Conservation (phyloP, 129 eudicot genomes). For the Deinandra increscens region DNA sequence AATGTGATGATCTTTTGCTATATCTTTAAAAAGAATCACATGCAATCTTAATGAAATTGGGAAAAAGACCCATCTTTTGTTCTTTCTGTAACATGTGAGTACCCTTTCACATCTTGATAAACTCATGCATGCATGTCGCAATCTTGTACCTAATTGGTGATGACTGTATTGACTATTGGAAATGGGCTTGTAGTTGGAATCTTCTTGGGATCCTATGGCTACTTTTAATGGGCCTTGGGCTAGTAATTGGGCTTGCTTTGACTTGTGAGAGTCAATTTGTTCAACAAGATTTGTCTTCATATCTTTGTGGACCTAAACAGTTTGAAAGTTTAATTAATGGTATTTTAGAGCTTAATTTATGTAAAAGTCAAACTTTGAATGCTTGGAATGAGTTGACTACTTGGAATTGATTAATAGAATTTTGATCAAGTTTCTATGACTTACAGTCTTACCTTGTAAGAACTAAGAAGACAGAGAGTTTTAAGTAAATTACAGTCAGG, state of each 20-base stretch:
- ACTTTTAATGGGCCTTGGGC: not conserved
- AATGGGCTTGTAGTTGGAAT: conserved; percentile 10
- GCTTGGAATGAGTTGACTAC: too few relatives aligned
- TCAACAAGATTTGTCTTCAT: conserved; percentile 5
- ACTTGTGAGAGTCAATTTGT: conserved; percentile 3
- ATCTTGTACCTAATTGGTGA: conserved; percentile 15
- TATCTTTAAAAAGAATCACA: conserved; percentile 17
- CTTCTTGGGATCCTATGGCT: not conserved
- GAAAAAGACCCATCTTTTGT: conserved; percentile 18
- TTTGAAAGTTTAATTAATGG: not conserved
- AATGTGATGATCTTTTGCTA: conserved; percentile 2
- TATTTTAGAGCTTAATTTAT: too few relatives aligned
- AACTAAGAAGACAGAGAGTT: too few relatives aligned
- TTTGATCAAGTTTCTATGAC: too few relatives aligned
- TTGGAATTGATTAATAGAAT: too few relatives aligned
- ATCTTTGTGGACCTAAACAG: not conserved
- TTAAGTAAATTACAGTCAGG: too few relatives aligned
- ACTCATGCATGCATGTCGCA: conserved; percentile 24
- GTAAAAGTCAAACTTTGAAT: too few relatives aligned
- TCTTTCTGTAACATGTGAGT: conserved; percentile 13
- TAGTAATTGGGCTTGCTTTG: conserved; percentile 17
- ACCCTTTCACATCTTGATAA: conserved; percentile 5
- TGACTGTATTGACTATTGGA: conserved; percentile 9
- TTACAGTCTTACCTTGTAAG: too few relatives aligned
- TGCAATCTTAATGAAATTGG: conserved; percentile 5